Evolutionary conservation across 371 early-diverging fungal species (phyloP), one percentile per base, ranked within the genome.

Genomic region (Lichtheimia hyalospora): DNA sequence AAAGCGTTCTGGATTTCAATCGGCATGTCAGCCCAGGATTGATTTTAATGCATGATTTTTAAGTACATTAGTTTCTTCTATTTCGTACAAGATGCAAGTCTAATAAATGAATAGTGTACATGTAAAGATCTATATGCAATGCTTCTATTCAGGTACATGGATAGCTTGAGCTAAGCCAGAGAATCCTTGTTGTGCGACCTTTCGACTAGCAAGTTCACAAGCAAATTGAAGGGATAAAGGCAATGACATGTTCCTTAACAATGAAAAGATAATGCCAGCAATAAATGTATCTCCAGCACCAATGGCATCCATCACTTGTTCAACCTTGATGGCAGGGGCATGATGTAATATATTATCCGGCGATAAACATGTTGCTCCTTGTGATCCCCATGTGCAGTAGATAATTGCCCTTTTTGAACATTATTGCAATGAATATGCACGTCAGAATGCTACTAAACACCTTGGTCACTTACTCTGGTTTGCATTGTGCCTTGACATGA

Each of bases 211-310:
- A 43, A 87, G 61, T 28, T 73, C 60, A 40, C 84, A 84, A 18
- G 82, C 84, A 59, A 76, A 81, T 23, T 68, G 55, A 20, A 82
- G 59, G 1, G 79, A 74, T 10, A 63, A 51, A 43, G 43, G 18
- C 12, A 56, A 34, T 15, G 16, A n/a, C 46, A 56, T 59, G 2
- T 56, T 43, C 54, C 15, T 62, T 56, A 57, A 58, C 54, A 20
- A 55, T 53, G 15, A 57, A 62, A 73, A 67, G 28, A 89, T 84
- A 18, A 82, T 63, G 0, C 88, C 87, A 3, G 88, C 89, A 48
- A 79, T 82, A 61, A 89, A 89, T 0, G 88, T 86, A 60, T 89
- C 89, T 16, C 89, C 89, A 5, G 88, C 88, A 14, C 89, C 89
- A 42, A 87, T 80, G 5, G 84, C 68, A 48, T 89, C 89, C 5